A percentile compares a stretch with the other conserved stretches of the same genome.
phyloP scores from a whole-genome alignment of 768 basidiomycete genomes.

The Rhizopogon vulgaris region DNA sequence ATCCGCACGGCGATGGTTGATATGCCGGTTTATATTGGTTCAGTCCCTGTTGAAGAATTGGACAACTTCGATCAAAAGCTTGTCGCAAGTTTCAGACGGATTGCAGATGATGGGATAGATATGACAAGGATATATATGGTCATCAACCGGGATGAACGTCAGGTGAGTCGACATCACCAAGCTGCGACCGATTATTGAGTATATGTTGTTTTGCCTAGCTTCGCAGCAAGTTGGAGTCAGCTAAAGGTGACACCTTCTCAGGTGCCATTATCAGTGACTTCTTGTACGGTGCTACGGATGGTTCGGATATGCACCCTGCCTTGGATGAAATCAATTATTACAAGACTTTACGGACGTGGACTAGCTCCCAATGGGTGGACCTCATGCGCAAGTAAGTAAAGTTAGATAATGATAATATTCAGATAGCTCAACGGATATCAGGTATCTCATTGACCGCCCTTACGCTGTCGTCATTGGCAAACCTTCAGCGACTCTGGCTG shows the following conservation, averaged over 20 bases:
- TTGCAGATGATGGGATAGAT: slow-evolving; percentile 74
- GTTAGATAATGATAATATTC: neutral
- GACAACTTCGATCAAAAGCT: slow-evolving; percentile 67
- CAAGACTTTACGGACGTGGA: slow-evolving; percentile 62
- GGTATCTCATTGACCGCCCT: slow-evolving; percentile 73
- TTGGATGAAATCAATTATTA: slow-evolving; percentile 80
- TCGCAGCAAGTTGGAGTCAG: slow-evolving; percentile 76
- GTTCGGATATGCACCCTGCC: slow-evolving; percentile 63
- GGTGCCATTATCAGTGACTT: slow-evolving; percentile 75
- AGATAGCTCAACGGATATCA: slow-evolving; percentile 24
- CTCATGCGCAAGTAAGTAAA: slow-evolving; percentile 64
- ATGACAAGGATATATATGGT: slow-evolving; percentile 87
- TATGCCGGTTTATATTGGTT: slow-evolving; percentile 73
- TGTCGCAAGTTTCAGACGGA: slow-evolving; percentile 58
- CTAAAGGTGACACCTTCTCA: slow-evolving; percentile 77
- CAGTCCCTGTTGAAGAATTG: slow-evolving; percentile 77
- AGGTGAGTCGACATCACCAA: slow-evolving; percentile 36
- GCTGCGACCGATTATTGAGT: neutral
- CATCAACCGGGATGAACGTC: slow-evolving; percentile 82
- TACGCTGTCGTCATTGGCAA: slow-evolving; percentile 78
- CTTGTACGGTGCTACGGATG: slow-evolving; percentile 79
- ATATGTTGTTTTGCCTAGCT: slow-evolving; percentile 38
- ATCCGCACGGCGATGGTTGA: slow-evolving; percentile 66
- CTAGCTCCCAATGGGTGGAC: slow-evolving; percentile 66
- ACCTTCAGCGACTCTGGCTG: slow-evolving; percentile 80